Evolutionary conservation across 1,139 yeast species (phyloP), one percentile per base, ranked within the genome.

Genomic region (Candida gigantensis): DNA sequence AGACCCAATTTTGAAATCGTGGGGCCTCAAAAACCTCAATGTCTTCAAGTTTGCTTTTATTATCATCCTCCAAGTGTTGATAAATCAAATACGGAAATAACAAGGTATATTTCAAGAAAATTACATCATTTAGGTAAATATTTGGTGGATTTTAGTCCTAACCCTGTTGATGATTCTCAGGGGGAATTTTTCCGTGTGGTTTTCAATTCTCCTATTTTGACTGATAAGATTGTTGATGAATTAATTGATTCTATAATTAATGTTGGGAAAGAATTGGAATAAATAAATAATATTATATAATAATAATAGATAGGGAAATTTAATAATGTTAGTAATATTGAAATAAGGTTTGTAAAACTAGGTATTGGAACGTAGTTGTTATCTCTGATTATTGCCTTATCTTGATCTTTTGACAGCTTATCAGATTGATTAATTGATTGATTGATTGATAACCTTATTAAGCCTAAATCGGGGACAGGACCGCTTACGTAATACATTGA

Each of bases 181-280:
- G 95, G 95, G 3, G 95, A 86, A 56, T 87, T 87, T 53, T 86
- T 87, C 68, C 66, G 96, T 42, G 94, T 84, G 13, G 96, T 87
- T 9, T 81, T 87, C 60, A 84, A 84, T 57, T 79, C 92, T 25
- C 95, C 95, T 1, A 73, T 62, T 27, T 57, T 71, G 43, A 64
- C 68, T n/a, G 65, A 62, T 36, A 32, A 37, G 23, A 55, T 65
- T 8, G 56, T 69, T 17, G 75, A 69, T 37, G 70, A 69, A 41
- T 61, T 71, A 50, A 52, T 69, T 24, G 46, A 40, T 11, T 56
- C 62, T 29, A 68, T 71, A 10, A 49, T 62, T 6, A 43, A 38
- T 9, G 54, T 53, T 2, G 73, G 69, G 2, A 43, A 49, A 30
- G 46, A 41, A 31, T 51, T 39, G 15, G 10, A 28, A 20, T 24